A percentile compares a stretch with the other conserved stretches of the same genome.
phyloP scores from a whole-genome alignment of 495 filamentous ascomycete species.

The Lindgomyces ingoldianus region DNA sequence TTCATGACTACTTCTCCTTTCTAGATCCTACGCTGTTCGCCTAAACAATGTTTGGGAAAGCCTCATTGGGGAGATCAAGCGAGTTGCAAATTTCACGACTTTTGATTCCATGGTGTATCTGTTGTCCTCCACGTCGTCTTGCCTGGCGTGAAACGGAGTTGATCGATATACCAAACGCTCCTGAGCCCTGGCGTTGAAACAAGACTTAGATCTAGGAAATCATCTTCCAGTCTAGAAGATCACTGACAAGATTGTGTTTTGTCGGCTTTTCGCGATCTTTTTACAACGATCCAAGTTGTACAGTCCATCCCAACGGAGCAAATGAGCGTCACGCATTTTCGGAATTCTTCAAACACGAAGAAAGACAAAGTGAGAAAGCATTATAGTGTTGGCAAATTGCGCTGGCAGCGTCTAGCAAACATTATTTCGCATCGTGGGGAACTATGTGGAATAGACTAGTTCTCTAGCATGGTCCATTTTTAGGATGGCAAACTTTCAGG shows the following conservation, averaged over 20 bases:
- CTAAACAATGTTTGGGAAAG: constrained; percentile 19
- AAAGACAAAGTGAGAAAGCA: not conserved
- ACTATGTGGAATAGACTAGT: not conserved
- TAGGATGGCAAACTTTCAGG: constrained; percentile 2
- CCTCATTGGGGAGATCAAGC: constrained; percentile 2
- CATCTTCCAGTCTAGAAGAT: not conserved
- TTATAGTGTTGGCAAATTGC: not conserved
- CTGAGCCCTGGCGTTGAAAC: not conserved
- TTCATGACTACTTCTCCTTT: not conserved
- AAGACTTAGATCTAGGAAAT: not conserved
- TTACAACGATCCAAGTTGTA: not conserved
- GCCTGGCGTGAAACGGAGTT: not conserved
- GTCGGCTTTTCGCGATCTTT: not conserved
- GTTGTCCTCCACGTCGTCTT: not conserved
- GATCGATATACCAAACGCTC: constrained; percentile 8
- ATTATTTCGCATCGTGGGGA: no score
- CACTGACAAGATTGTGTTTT: not conserved
- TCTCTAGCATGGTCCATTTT: not conserved
- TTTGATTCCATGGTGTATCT: not conserved
- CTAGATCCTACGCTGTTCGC: not conserved
- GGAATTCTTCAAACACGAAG: no score
- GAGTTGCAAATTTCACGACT: not conserved
- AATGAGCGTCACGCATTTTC: no score
- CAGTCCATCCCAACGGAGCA: not conserved
- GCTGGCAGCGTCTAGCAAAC: no score